Conservation (phyloP, 2,329 filamentous ascomycete genomes). For the Cryphonectria parasitica region DNA sequence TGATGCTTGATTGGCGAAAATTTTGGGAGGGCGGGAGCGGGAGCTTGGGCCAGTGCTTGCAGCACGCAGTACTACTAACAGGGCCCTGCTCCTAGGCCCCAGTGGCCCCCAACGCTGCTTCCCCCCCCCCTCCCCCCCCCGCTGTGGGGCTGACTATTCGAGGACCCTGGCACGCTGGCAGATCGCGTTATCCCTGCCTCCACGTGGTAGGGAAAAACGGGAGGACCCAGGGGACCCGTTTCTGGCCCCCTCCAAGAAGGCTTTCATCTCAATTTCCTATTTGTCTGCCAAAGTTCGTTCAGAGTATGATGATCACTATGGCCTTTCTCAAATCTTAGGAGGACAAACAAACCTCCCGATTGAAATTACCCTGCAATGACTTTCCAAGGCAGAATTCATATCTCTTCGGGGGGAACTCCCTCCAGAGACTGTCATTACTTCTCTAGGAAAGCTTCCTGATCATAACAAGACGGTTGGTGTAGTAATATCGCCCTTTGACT, state of each 20-base stretch:
- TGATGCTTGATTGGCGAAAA: constrained; percentile 1
- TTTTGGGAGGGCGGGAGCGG: constrained; percentile 1
- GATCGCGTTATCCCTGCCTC: neutral
- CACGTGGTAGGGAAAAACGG: neutral
- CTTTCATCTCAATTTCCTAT: neutral
- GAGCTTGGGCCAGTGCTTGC: neutral
- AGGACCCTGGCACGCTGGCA: neutral
- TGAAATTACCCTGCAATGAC: neutral
- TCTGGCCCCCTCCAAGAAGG: neutral
- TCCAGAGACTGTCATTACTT: neutral
- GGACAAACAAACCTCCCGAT: neutral
- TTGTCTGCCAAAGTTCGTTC: neutral
- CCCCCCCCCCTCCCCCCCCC: too few relatives aligned
- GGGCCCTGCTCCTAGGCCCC: neutral
- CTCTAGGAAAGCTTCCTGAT: too few relatives aligned
- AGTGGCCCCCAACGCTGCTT: neutral
- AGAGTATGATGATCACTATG: neutral
- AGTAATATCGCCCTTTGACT: too few relatives aligned
- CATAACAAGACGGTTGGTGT: too few relatives aligned
- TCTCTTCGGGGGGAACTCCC: neutral
- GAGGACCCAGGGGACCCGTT: neutral
- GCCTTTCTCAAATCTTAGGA: neutral
- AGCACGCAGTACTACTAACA: neutral
- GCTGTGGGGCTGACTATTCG: constrained; percentile 1
- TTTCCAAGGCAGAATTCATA: neutral